Base-by-base conservation (phyloP, 352 stramenopile species). In the Pythium volutum region DNA sequence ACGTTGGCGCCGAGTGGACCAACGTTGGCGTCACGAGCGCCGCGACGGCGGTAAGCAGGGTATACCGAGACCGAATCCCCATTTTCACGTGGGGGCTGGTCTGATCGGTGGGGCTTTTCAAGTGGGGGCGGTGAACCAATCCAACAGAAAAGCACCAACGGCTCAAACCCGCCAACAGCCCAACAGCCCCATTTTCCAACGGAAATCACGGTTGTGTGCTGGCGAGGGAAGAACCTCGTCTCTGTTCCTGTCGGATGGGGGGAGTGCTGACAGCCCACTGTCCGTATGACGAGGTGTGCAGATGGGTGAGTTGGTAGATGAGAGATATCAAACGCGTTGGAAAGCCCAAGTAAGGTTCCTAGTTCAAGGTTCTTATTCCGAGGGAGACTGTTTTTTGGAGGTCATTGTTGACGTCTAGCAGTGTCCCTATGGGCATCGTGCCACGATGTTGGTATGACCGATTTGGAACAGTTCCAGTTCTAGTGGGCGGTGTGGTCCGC, bases 341-440 rank as follows among this genome's bases (percentile, higher is more conserved):
- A n/a, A n/a, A n/a, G n/a, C n/a, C 2, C 14, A 43, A 12, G 12
- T 43, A 20, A 2, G 18, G 14, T 20, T 43, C 1, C 15, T 43
- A 15, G 6, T 7, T 7, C 2, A 14, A n/a, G 4, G 27, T 53
- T 31, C 22, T 18, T 54, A 54, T 42, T 11, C 4, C 27, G 3
- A 54, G 47, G 47, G 6, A n/a, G 27, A 29, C 16, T n/a, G 27
- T 54, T 26, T 29, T 26, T 54, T 29, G 47, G 42, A 42, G 47
- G 29, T 54, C 47, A 42, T 41, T 54, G 47, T 54, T 54, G 47
- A 54, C 47, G 47, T 54, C 47, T 20, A 42, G 47, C 47, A 52
- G 25, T n/a, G 33, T 25, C 38, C 11, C 38, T 43, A n/a, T 43
- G 38, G 38, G 6, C 38, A 22, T 4, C 31, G 3, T 34, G 29